phyloP scores from a whole-genome alignment of 176 grass and related monocot species.

The Oryza glumipatula region DNA sequence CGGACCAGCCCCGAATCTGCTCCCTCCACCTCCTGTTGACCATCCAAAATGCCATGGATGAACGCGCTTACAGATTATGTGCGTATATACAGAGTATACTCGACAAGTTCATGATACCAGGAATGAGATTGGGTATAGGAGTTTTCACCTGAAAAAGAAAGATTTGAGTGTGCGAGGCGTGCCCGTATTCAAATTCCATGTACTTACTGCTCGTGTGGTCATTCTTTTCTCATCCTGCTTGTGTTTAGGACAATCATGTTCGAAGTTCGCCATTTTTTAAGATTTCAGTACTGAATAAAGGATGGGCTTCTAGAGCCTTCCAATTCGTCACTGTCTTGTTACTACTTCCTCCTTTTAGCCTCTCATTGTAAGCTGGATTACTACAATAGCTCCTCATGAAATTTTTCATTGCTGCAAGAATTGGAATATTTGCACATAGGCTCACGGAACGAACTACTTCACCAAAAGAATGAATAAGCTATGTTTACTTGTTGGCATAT shows the following conservation, averaged over 20 bases:
- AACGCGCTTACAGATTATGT: not conserved
- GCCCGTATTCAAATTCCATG: not conserved
- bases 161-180: not conserved
- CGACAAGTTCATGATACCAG: not conserved
- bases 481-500: no score
- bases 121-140: not conserved
- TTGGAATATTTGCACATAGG: no score
- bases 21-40: conserved; percentile 47
- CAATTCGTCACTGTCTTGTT: not conserved
- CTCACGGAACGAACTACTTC: not conserved
- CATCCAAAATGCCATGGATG: conserved; percentile 47
- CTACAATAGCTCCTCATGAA: no score
- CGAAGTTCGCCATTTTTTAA: not conserved
- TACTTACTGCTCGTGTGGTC: not conserved
- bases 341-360: not conserved
- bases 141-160: not conserved
- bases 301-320: not conserved
- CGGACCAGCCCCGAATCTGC: conserved; percentile 38
- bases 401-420: not conserved
- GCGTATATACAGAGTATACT: not conserved
- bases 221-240: not conserved
- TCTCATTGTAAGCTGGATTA: not conserved
- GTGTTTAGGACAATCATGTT: not conserved
- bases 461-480: no score
- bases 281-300: not conserved